Evolutionary conservation across 805 yeast species (phyloP).

Genomic region (Teunomyces pallodes): DNA sequence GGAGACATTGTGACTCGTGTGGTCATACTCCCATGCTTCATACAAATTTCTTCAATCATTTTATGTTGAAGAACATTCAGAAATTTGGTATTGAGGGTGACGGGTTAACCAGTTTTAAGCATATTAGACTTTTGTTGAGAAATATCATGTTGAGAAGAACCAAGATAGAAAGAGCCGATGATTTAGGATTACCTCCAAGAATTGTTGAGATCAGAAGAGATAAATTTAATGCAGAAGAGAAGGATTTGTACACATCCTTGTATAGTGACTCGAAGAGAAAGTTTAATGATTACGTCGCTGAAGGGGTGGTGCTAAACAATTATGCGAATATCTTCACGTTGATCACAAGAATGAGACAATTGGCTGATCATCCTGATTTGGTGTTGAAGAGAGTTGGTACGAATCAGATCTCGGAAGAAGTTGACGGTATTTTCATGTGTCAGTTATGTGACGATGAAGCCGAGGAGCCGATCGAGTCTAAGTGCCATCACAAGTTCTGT

Average conservation of each 20-base stretch:
- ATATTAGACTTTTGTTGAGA: conserved; percentile 69
- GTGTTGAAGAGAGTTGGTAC: conserved; percentile 69
- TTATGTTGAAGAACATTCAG: conserved; percentile 91
- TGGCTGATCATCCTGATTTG: conserved; percentile 97
- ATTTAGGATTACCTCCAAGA: conserved; percentile 94
- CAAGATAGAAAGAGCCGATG: conserved; percentile 94
- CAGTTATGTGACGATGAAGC: conserved; percentile 97
- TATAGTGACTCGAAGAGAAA: conserved; percentile 84
- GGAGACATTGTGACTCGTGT: conserved; percentile 81
- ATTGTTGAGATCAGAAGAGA: conserved; percentile 87
- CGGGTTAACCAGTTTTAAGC: conserved; percentile 72
- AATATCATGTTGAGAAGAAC: conserved; percentile 93
- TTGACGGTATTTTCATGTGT: conserved; percentile 67
- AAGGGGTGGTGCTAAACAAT: conserved; percentile 93
- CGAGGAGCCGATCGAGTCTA: conserved; percentile 93
- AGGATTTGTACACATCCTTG: conserved; percentile 83
- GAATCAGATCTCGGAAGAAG: conserved; percentile 34
- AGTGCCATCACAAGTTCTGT: conserved; percentile 92
- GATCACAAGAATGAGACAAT: conserved; percentile 95
- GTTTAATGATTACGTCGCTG: conserved; percentile 89
- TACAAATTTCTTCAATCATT: conserved; percentile 92
- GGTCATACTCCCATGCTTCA: conserved; percentile 94
- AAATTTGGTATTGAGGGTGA: conserved; percentile 79
- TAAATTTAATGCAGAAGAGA: conserved; percentile 89
- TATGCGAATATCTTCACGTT: conserved; percentile 96